phyloP scores from a whole-genome alignment of 148 eudicot species.

The Rhododendron vialii region DNA sequence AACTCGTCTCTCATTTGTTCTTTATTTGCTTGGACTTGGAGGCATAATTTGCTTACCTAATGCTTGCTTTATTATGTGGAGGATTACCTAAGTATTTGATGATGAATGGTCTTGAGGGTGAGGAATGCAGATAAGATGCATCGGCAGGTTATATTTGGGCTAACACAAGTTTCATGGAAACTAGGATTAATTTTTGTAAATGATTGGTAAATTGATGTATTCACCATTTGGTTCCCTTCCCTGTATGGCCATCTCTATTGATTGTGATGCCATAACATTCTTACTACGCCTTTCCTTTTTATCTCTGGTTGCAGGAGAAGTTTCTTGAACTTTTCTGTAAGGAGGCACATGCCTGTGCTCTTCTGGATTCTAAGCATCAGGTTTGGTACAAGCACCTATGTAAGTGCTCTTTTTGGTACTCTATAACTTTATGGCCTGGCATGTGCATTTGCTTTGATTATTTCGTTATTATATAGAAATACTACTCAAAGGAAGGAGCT shows the following conservation, averaged over 20 bases:
- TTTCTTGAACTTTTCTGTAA: constrained; percentile 54
- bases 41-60: not conserved
- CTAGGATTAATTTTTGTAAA: not conserved
- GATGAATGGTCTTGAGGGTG: not conserved
- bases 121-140: not conserved
- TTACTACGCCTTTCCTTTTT: not conserved
- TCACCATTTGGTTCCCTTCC: not conserved
- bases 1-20: not conserved
- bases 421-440: not conserved
- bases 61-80: not conserved
- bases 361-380: constrained; percentile 43
- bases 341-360: constrained; percentile 60
- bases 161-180: not conserved
- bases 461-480: not conserved
- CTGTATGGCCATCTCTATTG: not conserved
- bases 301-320: constrained; percentile 55
- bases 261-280: not conserved
- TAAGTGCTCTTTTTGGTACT: constrained; percentile 30
- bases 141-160: not conserved
- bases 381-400: constrained; percentile 62
- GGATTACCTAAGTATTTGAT: not conserved
- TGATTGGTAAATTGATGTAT: not conserved
- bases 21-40: not conserved
- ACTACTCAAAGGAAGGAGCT: not conserved
- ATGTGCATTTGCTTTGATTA: not conserved